phyloP scores from a whole-genome alignment of 2,329 filamentous ascomycete genomes.

The Fusarium graminum region DNA sequence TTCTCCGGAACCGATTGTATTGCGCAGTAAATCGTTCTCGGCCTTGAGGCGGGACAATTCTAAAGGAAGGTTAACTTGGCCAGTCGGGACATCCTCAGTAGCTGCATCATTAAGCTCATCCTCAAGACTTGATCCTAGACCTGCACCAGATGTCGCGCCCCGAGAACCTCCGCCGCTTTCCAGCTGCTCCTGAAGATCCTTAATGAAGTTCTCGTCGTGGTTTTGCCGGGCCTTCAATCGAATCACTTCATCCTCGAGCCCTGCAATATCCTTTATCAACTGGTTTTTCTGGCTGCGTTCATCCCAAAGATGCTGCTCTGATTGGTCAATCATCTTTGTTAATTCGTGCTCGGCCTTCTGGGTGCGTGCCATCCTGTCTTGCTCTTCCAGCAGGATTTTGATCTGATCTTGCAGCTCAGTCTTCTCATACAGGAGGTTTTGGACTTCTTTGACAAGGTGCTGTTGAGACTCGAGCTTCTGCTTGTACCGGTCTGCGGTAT shows the following conservation, averaged over 20 bases:
- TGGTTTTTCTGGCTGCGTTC: conserved; percentile 61
- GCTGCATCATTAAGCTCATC: conserved; percentile 69
- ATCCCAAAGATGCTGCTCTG: conserved; percentile 59
- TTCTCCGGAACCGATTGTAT: conserved; percentile 67
- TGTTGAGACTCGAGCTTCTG: conserved; percentile 72
- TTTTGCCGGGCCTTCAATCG: conserved; percentile 62
- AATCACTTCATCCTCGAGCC: conserved; percentile 62
- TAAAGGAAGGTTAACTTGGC: conserved; percentile 59
- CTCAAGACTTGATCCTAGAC: conserved; percentile 63
- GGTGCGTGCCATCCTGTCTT: conserved; percentile 52
- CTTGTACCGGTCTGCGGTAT: conserved; percentile 72
- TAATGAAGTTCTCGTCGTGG: conserved; percentile 67
- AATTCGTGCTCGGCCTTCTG: conserved; percentile 57
- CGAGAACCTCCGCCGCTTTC: conserved; percentile 53
- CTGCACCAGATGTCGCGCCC: conserved; percentile 34
- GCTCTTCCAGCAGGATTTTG: conserved; percentile 54
- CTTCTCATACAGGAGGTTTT: conserved; percentile 67
- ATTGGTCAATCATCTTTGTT: conserved; percentile 58
- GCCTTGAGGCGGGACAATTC: conserved; percentile 71
- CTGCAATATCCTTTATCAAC: conserved; percentile 60
- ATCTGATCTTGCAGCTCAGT: conserved; percentile 65
- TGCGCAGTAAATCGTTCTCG: conserved; percentile 71
- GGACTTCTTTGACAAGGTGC: conserved; percentile 67
- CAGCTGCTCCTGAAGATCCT: conserved; percentile 71
- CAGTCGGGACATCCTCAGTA: conserved; percentile 51